Percentiles rank a stretch among this genome's conserved stretches.
Conservation (phyloP, 257 asterid genomes). For the Lycium barbarum region DNA sequence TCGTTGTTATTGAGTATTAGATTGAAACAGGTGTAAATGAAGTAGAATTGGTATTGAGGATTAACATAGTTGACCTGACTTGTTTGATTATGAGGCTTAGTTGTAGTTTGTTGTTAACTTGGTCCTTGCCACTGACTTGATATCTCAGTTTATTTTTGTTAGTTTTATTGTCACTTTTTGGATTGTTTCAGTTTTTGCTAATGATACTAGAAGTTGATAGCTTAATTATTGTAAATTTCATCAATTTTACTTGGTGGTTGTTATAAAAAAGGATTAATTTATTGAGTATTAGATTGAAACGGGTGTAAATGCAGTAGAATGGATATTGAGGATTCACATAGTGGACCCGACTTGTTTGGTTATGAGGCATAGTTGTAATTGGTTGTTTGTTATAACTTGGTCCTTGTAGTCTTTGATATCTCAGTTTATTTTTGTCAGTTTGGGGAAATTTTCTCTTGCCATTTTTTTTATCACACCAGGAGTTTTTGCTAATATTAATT, state of each 20-base stretch:
- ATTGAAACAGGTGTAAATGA: background rate
- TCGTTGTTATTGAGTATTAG: background rate
- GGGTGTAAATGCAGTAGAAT: background rate
- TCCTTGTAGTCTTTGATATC: background rate
- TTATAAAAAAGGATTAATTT: background rate
- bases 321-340: background rate
- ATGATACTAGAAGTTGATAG: too few species aligned
- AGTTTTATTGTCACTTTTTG: too few species aligned
- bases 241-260: too few species aligned
- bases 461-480: background rate
- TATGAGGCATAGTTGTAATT: background rate
- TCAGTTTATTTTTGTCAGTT: background rate
- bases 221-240: background rate
- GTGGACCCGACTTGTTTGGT: background rate
- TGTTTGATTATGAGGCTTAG: background rate
- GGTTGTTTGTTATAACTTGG: background rate
- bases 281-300: background rate
- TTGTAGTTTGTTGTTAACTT: background rate
- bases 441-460: background rate
- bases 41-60: background rate
- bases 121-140: background rate
- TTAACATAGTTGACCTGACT: background rate
- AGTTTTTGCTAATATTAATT: background rate
- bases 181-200: too few species aligned
- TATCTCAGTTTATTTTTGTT: background rate